Base-by-base conservation (phyloP, 1,284 basidiomycete genomes). In the Ustilago bromivora region DNA sequence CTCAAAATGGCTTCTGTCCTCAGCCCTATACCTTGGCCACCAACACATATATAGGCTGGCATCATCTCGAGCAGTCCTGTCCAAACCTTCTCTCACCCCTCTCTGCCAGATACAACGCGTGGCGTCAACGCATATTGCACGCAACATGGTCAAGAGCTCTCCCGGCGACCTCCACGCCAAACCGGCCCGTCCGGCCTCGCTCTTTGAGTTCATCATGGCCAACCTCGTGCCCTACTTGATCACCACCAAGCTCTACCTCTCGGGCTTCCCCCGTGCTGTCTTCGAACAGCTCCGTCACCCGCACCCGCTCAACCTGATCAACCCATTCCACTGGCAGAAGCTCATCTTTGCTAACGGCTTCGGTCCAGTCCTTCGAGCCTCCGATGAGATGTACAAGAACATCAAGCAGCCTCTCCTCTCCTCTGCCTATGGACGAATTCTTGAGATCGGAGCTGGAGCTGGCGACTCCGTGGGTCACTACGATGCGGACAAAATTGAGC, bases 401-500 rank as follows among this genome's bases (percentile, higher is more conserved):
- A 46, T 69, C 40, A 80, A 81, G 61, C 46, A 47, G 34, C 61
- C 67, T 11, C 38, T 80, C 6, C 54, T 82, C 28, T 43, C 15
- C 2, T n/a, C 54, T 2, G 81, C 81, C 15, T 56, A 70, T 23
- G 81, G 81, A 1, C 54, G 62, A 0, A 74, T 82, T 11, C 63
- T 82, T 36, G 81, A 82, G 53, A 59, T 82, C 32, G 81, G 81
- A 17, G 81, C 81, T 1, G 81, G 81, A 3, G 60, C 70, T 0
- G 81, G 81, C 1, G 53, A 69, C 31, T 71, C 67, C 8, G 56
- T 80, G 4, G 66, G 65, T 23, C 76, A 82, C 66, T 82, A 83
- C 40, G 69, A 80, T 23, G 13, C 19, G 1, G 43, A 35, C n/a
- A 71, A 76, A 57, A 64, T 81, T 54, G 57, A 74, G 19, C 36